Evolutionary conservation across 2,329 filamentous ascomycete genomes (phyloP), one percentile per base, ranked within the genome.

Genomic region (Ustulina deusta): DNA sequence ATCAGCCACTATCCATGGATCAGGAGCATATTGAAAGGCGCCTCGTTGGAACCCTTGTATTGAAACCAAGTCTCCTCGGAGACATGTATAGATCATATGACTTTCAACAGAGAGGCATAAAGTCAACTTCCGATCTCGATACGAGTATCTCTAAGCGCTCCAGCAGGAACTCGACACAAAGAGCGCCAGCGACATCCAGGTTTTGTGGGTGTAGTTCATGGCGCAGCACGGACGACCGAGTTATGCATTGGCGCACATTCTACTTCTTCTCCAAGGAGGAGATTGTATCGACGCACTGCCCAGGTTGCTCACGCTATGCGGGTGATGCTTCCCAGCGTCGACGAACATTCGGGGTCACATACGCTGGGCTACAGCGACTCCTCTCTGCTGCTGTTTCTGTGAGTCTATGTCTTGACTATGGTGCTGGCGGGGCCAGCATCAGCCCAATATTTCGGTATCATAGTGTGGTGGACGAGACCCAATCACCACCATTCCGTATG

Each of bases 391-490:
- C 69, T 15, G 20, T 69, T 17, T 58, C 54, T n/a, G 55, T 52
- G 6, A 63, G 66, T 22, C 42, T 69, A 1, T 42, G n/a, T n/a
- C 34, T 61, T 3, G 17, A 20, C 17, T 36, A 62, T 20, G 69
- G 66, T 32, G 66, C 63, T 17, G 69, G 66, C 34, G 69, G 66
- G 1, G 11, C 20, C 6, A 61, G 66, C 25, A 67, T 71, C 29
- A 61, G 61, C 25, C 61, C 63, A 6, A 38, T 32, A 25, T 63
- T 69, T 42, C 61, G 55, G n/a, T 69, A 59, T 42, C 67, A 56
- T 32, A 32, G 52, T 4, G 61, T 67, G 44, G 63, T 63, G 11
- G 55, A 66, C 17, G 1, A 15, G n/a, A 0, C 0, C 2, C 29
- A 58, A 44, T 63, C 61, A 38, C 29, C 40, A 10, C 34, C 65